Evolutionary conservation across 1,284 basidiomycete genomes (phyloP), one percentile per base, ranked within the genome.

Genomic region (Ganoderma multipileum): DNA sequence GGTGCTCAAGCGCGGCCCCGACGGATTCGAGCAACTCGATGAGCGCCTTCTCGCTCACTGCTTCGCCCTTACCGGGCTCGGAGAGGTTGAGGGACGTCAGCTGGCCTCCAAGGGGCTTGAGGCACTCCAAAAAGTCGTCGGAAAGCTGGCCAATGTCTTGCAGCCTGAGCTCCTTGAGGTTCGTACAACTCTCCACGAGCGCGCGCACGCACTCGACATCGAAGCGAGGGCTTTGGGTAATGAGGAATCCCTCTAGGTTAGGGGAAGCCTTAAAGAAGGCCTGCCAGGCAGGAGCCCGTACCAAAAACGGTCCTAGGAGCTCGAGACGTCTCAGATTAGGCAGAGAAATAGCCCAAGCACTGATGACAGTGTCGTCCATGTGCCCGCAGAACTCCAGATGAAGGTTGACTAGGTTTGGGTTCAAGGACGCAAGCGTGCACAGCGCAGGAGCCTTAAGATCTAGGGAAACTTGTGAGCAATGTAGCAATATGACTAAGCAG

Each of bases 171-270:
- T 91, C 89, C 9, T 81, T 85, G 23, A 99, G 81, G 23, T 82
- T 80, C 2, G 86, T 84, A 72, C 93, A 96, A 64, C 85, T 79
- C 33, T 84, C 75, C 20, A 91, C 88, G 50, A 99, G 86, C 3
- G 86, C 79, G 33, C 87, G 77, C 67, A 94, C 82, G 75, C 92
- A 95, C 11, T 87, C 86, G 2, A 91, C 76, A 77, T 97, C 91
- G 79, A 99, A 97, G 8, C 96, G 89, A 3, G 96, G 95, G 70
- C 93, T 95, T 77, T 96, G 94, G 0, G 87, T 93, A 71, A 99
- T 91, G 60, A 92, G 84, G 80, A 98, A 94, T 16, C 86, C 86
- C 72, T 89, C 84, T 7, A 98, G 85, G 2, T 82, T 77, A 2
- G 87, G 84, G 59, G 91, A 86, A 1, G 86, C 78, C 57, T 86